These are phyloP conservation scores for Eucalyptus grandis DNA, from an alignment of 345 rosid species.

Conservation along the genomic window DNA sequence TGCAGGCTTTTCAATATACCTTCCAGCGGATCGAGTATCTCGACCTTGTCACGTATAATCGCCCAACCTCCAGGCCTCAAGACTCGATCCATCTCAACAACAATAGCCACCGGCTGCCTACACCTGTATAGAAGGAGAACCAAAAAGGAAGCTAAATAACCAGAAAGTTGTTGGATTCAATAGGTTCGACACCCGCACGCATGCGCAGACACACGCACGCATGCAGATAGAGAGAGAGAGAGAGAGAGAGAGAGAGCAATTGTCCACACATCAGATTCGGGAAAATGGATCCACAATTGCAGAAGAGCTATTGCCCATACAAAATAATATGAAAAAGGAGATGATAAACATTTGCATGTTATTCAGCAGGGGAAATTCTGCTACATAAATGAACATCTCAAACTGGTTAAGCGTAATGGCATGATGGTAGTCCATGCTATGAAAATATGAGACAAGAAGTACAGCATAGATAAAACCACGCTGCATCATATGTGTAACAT, in stretches of 20 bases:
- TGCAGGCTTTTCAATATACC: slow-evolving; percentile 63
- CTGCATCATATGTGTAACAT: not conserved
- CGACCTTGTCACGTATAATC: slow-evolving; percentile 71
- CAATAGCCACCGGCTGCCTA: slow-evolving; percentile 65
- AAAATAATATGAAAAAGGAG: not conserved
- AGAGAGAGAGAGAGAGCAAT: not conserved
- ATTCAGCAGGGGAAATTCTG: not conserved
- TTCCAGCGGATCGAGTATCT: slow-evolving; percentile 65
- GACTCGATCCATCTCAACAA: slow-evolving; percentile 84
- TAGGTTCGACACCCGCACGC: not conserved
- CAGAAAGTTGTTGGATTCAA: not conserved
- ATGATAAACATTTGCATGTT: not conserved
- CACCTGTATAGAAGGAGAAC: slow-evolving; percentile 30
- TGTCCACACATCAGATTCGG: not conserved
- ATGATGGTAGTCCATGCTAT: not conserved
- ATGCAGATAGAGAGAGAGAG: no score
- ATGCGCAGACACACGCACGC: no score
- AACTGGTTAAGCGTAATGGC: not conserved
- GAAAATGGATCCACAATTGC: not conserved
- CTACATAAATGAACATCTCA: not conserved
- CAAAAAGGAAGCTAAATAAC: not conserved
- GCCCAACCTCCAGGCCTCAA: slow-evolving; percentile 90
- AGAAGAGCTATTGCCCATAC: not conserved
- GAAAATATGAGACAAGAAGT: not conserved
- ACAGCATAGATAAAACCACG: not conserved